Conservation (phyloP, 352 stramenopile species). For the Phytopythium delawarense region DNA sequence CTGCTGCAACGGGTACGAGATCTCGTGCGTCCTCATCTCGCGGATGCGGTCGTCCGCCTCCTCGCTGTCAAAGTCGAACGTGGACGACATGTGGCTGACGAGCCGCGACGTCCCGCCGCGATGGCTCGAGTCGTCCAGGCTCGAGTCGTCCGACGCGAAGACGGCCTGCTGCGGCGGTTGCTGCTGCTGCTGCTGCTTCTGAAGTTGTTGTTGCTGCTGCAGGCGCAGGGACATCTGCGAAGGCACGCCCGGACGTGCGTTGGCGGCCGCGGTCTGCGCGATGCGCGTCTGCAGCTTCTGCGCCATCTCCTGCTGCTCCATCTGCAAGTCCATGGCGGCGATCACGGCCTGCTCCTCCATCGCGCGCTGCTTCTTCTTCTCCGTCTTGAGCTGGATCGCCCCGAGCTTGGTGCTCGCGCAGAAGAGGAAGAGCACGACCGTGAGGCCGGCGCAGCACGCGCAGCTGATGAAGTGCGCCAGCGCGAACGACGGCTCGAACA, state of each 20-base stretch:
- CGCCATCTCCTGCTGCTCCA: constrained; percentile 23
- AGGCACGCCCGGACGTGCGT: constrained; percentile 21
- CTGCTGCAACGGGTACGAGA: constrained; percentile 45
- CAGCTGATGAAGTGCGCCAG: constrained; percentile 54
- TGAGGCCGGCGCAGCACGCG: constrained; percentile 36
- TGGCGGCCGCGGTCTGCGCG: constrained; percentile 32
- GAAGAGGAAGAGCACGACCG: constrained; percentile 62
- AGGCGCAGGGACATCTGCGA: constrained; percentile 1
- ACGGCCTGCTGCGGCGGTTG: constrained; percentile 9
- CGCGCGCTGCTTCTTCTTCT: constrained; percentile 67
- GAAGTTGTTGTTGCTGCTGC: constrained; percentile 10
- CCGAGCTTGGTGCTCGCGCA: constrained; percentile 79
- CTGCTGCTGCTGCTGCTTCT: constrained; percentile 5
- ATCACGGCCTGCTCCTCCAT: constrained; percentile 30
- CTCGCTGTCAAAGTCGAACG: constrained; percentile 52
- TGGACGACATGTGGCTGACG: constrained; percentile 30
- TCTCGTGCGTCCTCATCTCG: constrained; percentile 41
- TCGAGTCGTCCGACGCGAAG: constrained; percentile 4
- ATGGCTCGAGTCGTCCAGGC: not conserved
- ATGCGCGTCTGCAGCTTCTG: constrained; percentile 62
- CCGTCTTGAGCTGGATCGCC: constrained; percentile 81
- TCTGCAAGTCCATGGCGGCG: constrained; percentile 16
- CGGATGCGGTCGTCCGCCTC: constrained; percentile 41
- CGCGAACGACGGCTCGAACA: constrained; percentile 56
- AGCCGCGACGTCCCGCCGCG: constrained; percentile 3